phyloP scores from a whole-genome alignment of 2,329 filamentous ascomycete species.

The Stemphylium beticola region DNA sequence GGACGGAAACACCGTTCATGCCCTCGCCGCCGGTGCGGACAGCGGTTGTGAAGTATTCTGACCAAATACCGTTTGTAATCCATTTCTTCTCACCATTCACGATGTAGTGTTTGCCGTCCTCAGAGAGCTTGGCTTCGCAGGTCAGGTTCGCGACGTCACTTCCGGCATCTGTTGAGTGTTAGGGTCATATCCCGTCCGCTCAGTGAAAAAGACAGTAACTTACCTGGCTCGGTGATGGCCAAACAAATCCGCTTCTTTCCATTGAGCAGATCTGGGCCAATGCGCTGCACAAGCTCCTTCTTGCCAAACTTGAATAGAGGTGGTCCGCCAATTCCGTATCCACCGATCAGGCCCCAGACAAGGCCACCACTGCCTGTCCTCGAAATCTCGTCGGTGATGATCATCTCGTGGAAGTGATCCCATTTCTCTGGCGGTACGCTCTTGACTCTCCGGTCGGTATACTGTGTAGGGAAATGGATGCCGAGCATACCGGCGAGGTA shows the following conservation, averaged over 20 bases:
- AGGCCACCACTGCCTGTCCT: slow-evolving; percentile 88
- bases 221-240: slow-evolving; percentile 84
- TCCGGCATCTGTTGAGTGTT: slow-evolving; percentile 70
- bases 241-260: slow-evolving; percentile 98
- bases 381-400: slow-evolving; percentile 92
- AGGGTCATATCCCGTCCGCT: slow-evolving; percentile 1
- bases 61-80: slow-evolving; percentile 98
- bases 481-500: slow-evolving; percentile 75
- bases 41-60: slow-evolving; percentile 90
- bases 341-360: slow-evolving; percentile 95
- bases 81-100: slow-evolving; percentile 99
- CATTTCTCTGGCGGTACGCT: slow-evolving; percentile 86
- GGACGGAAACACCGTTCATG: slow-evolving; percentile 90
- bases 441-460: slow-evolving; percentile 73
- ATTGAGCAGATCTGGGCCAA: slow-evolving; percentile 83
- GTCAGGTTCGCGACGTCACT: slow-evolving; percentile 94
- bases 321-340: slow-evolving; percentile 91
- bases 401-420: slow-evolving; percentile 98
- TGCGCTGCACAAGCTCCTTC: slow-evolving; percentile 81
- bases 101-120: slow-evolving; percentile 98
- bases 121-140: slow-evolving; percentile 91
- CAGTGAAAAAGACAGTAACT: background rate
- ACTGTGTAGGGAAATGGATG: slow-evolving; percentile 69
- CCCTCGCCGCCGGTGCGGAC: slow-evolving; percentile 71
- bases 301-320: slow-evolving; percentile 91